Conservation (phyloP, 2,329 filamentous ascomycete genomes). For the Xylariaceae sp. region DNA sequence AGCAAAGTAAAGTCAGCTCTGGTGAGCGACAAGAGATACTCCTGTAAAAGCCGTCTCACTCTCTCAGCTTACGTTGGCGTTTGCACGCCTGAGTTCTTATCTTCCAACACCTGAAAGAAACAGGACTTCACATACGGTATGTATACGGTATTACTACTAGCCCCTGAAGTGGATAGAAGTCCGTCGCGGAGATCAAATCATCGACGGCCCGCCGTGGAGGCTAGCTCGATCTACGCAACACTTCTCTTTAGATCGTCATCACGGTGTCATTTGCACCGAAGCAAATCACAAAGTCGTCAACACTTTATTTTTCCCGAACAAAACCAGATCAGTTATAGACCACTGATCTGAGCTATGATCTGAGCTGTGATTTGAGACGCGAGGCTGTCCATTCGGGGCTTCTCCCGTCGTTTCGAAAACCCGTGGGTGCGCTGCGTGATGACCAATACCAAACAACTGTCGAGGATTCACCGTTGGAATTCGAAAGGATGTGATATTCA, state of each 20-base stretch:
- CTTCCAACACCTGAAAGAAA: not conserved
- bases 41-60: not conserved
- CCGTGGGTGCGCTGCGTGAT: conserved; percentile 4
- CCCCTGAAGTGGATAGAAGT: not conserved
- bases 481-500: not conserved
- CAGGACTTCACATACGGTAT: not conserved
- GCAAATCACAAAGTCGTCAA: conserved; percentile 14
- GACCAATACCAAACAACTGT: not conserved
- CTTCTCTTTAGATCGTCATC: conserved; percentile 8
- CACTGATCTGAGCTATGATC: not conserved
- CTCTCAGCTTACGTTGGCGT: not conserved
- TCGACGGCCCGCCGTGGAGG: not conserved
- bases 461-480: conserved; percentile 7
- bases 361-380: conserved; percentile 3
- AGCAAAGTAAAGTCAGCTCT: not conserved
- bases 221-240: conserved; percentile 3
- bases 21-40: not conserved
- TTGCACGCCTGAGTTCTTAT: not conserved
- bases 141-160: not conserved
- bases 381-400: not conserved
- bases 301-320: conserved; percentile 7
- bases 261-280: conserved; percentile 6
- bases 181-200: not conserved
- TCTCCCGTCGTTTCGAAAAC: conserved; percentile 9
- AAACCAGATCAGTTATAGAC: conserved; percentile 1